A percentile compares a stretch with the other conserved stretches of the same genome.
phyloP scores from a whole-genome alignment of 176 grass and related monocot species.

The Tillandsia leiboldiana region DNA sequence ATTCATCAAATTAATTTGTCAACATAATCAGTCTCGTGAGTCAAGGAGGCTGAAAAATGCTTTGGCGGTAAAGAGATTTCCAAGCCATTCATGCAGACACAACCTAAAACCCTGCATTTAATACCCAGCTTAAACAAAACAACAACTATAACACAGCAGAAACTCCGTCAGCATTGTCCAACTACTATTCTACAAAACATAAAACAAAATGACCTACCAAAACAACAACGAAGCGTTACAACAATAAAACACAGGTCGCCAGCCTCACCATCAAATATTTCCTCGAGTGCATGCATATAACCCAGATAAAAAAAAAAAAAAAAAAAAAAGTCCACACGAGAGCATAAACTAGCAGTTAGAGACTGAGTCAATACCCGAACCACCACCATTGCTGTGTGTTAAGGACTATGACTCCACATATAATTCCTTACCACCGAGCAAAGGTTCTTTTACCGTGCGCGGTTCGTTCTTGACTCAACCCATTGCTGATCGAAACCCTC shows the following conservation, averaged over 20 bases:
- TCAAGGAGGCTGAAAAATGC: too few relatives aligned
- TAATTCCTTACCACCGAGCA: slow-evolving; percentile 62
- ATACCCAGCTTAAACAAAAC: too few relatives aligned
- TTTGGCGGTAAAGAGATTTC: too few relatives aligned
- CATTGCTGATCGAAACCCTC: neutral
- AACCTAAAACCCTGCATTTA: too few relatives aligned
- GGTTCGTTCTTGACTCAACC: slow-evolving; percentile 99
- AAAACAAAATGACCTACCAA: too few relatives aligned
- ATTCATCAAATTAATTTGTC: too few relatives aligned
- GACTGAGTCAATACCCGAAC: slow-evolving; percentile 98
- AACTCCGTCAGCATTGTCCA: too few relatives aligned
- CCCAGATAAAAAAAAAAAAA: slow-evolving; percentile 21
- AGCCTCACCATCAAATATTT: neutral
- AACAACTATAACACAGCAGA: too few relatives aligned
- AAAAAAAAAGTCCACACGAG: neutral
- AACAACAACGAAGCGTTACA: too few relatives aligned
- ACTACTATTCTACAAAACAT: too few relatives aligned
- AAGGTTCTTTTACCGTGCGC: slow-evolving; percentile 34
- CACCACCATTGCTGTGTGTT: slow-evolving; percentile 88
- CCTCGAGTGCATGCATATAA: slow-evolving; percentile 7
- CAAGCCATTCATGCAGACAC: too few relatives aligned
- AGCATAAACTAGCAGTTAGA: neutral
- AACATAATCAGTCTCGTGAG: too few relatives aligned
- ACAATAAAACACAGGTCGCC: neutral
- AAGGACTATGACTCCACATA: slow-evolving; percentile 24